Percentiles rank a stretch among this genome's conserved stretches.
Conservation (phyloP, 2,329 filamentous ascomycete species). For the Botrytis porri region DNA sequence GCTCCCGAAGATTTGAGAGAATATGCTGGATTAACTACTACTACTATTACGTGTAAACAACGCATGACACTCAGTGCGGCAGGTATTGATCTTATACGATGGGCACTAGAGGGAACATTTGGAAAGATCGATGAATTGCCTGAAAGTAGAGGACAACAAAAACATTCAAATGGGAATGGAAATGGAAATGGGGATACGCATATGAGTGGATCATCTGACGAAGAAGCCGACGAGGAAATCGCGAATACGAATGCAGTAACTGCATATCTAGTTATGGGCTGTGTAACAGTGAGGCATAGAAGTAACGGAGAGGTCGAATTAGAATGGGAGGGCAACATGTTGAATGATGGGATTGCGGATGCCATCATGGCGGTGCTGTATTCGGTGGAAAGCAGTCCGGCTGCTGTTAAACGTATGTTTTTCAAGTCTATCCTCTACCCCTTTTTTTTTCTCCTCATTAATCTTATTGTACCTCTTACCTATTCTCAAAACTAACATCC, state of each 20-base stretch:
- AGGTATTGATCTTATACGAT: slow-evolving; percentile 85
- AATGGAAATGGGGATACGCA: slow-evolving; percentile 36
- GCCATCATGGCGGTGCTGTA: slow-evolving; percentile 91
- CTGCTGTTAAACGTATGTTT: slow-evolving; percentile 80
- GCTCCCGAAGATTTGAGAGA: slow-evolving; percentile 92
- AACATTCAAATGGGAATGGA: slow-evolving; percentile 35
- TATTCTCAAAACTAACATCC: slow-evolving; percentile 18
- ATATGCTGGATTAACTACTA: slow-evolving; percentile 95
- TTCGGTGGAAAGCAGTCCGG: slow-evolving; percentile 88
- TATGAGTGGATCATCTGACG: slow-evolving; percentile 46
- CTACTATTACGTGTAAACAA: slow-evolving; percentile 89
- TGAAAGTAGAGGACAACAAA: slow-evolving; percentile 40
- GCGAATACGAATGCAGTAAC: slow-evolving; percentile 46
- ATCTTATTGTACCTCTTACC: neutral
- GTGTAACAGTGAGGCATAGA: slow-evolving; percentile 76
- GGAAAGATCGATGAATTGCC: slow-evolving; percentile 71
- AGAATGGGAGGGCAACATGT: slow-evolving; percentile 96
- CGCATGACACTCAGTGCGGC: slow-evolving; percentile 83
- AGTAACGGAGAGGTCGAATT: slow-evolving; percentile 78
- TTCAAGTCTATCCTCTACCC: slow-evolving; percentile 22
- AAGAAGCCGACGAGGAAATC: slow-evolving; percentile 64
- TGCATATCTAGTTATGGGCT: slow-evolving; percentile 80
- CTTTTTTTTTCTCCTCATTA: slow-evolving; percentile 27
- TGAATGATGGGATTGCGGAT: slow-evolving; percentile 98
- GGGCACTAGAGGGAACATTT: slow-evolving; percentile 93